Base-by-base conservation (phyloP, 2,329 filamentous ascomycete genomes). In the Torrubiella hemipterigena region DNA sequence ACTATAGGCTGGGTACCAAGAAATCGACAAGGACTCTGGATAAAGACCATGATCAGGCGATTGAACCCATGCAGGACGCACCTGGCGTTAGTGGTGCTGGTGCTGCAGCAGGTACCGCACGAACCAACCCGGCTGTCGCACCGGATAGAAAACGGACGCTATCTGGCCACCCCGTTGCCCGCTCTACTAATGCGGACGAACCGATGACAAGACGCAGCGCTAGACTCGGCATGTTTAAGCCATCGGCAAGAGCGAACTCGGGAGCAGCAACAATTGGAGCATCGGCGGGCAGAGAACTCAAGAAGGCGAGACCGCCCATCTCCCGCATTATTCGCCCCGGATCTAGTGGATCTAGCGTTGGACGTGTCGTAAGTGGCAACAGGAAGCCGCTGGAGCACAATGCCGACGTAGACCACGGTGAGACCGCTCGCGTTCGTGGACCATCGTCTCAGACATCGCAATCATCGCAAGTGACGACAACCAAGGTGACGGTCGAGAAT, bases 281-380 rank as follows among this genome's bases (percentile, higher is more conserved):
- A 14, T 64, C 72, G 37, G 70, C 79, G 38, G 52, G 51, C 18
- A 52, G 85, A 46, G 86, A 93, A 46, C 55, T 93, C 47, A 89
- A 86, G 52, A 93, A 86, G 61, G 80, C 81, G 41, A 84, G 80
- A 46, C 81, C 83, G 40, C 81, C 77, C 4, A 67, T 77, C 34
- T 73, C 73, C 27, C 49, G 79, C 57, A 55, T 78, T 56, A 46
- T 87, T 64, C 66, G 80, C 57, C 56, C 80, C 56, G 62, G 71
- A 48, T 55, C 79, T 11, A 75, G 76, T 37, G 63, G 71, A 12
- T 74, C 81, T 4, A 84, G 72, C 32, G 82, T 93, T 23, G 84
- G 85, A 13, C 74, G 87, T 44, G 83, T 89, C 33, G 84, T 94
- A 27, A 94, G 86, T 51, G 87, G 86, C 15, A 94, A 91, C 51